A percentile compares a stretch with the other conserved stretches of the same genome.
phyloP scores from a whole-genome alignment of 129 eudicot species.

The Solidago caesia region DNA sequence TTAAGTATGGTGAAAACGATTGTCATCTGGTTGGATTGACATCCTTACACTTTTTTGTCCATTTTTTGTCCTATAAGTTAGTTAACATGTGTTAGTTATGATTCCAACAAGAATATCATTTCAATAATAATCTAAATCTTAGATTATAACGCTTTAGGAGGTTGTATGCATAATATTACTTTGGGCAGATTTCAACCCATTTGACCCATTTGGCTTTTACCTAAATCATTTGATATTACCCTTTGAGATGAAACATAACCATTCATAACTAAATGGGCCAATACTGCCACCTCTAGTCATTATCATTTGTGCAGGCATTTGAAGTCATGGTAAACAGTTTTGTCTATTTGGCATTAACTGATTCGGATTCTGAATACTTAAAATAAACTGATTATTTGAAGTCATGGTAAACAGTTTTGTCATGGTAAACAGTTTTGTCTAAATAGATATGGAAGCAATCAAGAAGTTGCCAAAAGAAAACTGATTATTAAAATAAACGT shows the following conservation, averaged over 20 bases:
- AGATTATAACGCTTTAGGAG: not conserved
- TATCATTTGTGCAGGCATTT: conserved; percentile 9
- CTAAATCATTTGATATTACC: not conserved
- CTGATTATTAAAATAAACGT: not conserved
- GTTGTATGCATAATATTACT: not conserved
- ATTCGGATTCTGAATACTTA: not conserved
- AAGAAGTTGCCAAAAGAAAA: not conserved
- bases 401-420: too few relatives aligned
- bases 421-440: too few relatives aligned
- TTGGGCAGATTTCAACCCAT: not conserved
- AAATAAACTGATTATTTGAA: too few relatives aligned
- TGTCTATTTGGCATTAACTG: not conserved
- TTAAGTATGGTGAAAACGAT: not conserved
- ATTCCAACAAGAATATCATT: not conserved
- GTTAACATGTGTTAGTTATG: not conserved
- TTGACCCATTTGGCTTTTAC: not conserved
- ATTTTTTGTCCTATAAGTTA: not conserved
- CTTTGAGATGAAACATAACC: not conserved
- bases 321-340: not conserved
- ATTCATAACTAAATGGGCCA: not conserved
- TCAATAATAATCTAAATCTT: not conserved
- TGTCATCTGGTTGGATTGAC: not conserved
- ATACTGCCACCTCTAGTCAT: not conserved
- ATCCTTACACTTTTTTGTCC: not conserved
- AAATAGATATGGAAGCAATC: not conserved